Evolutionary conservation across 768 basidiomycete species (phyloP).

Genomic region (Coprinopsis marcescibilis): DNA sequence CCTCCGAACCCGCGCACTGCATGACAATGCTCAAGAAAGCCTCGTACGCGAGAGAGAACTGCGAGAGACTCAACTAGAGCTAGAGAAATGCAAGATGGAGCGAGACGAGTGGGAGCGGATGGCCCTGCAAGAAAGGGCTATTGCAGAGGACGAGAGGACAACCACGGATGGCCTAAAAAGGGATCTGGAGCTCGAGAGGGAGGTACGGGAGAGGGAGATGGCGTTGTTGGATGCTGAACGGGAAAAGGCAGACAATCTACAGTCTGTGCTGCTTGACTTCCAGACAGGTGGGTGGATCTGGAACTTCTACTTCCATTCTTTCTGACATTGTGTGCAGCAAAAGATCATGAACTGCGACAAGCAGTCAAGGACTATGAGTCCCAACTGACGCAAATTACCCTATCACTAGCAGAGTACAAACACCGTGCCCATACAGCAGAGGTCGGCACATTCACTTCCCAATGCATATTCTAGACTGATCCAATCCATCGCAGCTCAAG

Average conservation of each 20-base stretch:
- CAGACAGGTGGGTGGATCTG: conserved; percentile 86
- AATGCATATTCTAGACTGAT: conserved; percentile 5
- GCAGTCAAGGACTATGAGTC: conserved; percentile 79
- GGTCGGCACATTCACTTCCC: conserved; percentile 34
- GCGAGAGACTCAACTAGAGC: conserved; percentile 75
- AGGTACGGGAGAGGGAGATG: conserved; percentile 48
- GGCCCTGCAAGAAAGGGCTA: conserved; percentile 55
- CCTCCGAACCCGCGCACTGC: conserved; percentile 56
- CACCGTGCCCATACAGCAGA: conserved; percentile 85
- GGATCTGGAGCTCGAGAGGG: conserved; percentile 63
- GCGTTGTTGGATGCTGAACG: conserved; percentile 59
- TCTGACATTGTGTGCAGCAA: conserved; percentile 45
- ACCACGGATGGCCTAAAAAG: conserved; percentile 49
- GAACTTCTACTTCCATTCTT: too few relatives aligned
- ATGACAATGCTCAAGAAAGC: conserved; percentile 67
- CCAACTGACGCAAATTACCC: conserved; percentile 62
- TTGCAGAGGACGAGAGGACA: conserved; percentile 65
- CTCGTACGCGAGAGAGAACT: conserved; percentile 72
- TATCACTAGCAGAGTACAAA: conserved; percentile 86
- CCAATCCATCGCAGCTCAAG: conserved; percentile 49
- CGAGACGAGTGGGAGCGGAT: conserved; percentile 54
- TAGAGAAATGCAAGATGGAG: conserved; percentile 83
- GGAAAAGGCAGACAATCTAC: conserved; percentile 77
- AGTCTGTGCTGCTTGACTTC: conserved; percentile 93
- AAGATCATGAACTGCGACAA: conserved; percentile 84